Base-by-base conservation (phyloP, 495 filamentous ascomycete genomes). In the Podospora comata region DNA sequence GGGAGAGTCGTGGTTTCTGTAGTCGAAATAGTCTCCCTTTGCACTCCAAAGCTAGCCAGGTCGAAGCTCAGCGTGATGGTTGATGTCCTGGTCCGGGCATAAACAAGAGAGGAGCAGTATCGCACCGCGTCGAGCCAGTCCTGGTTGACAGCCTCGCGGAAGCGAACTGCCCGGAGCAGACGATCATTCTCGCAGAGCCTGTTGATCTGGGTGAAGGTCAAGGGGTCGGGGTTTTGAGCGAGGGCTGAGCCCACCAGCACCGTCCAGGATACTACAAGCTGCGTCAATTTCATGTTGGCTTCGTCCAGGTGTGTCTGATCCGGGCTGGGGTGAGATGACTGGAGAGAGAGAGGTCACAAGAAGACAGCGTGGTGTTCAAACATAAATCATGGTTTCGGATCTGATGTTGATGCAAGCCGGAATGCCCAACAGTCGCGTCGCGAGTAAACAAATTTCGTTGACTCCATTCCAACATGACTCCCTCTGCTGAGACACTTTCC, bases 221-320 rank as follows among this genome's bases (percentile, higher is more conserved):
- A 5, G 55, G 55, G n/a, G 13, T 19, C 23, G 55, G 55, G n/a
- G 13, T 19, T 11, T 26, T 58, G 55, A 3, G 55, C 55, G 13
- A 58, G 55, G 55, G 23, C 55, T 5, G n/a, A 20, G 15, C 55
- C 55, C 55, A 26, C 55, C 55, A 58, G 18, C 18, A 23, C n/a
- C n/a, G 55, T 11, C 55, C 18, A 26, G 55, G 55, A 58, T 26
- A 58, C 5, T 6, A 58, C n/a, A 23, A 26, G 39, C 39, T 20
- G 23, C 23, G 55, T 58, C n/a, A 58, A 58, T n/a, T 58, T 58
- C 55, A 58, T 58, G n/a, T 58, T 58, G 55, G 55, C 55, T 58
- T 15, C 23, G 55, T 58, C 15, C 6, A 16, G 13, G 39, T 48
- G 2, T 13, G 39, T 48, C 39, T 48, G 39, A 13, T 13, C 39